A percentile compares a stretch with the other conserved stretches of the same genome.
Evolutionary conservation across 257 asterid genomes (phyloP).

Genomic region (Sherardia arvensis): DNA sequence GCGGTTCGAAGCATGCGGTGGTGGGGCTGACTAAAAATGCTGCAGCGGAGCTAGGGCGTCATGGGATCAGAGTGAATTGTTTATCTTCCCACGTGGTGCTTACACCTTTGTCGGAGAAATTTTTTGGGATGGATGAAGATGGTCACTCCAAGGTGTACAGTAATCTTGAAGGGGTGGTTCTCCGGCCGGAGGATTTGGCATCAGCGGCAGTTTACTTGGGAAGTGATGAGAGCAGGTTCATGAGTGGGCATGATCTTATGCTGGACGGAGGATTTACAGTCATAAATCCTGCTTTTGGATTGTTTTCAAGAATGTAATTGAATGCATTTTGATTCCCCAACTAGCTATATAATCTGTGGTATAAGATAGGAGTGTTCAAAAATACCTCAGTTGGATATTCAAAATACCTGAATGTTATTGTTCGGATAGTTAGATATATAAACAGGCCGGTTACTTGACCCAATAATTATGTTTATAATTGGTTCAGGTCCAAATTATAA

Average conservation of each 20-base stretch:
- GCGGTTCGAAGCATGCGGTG: slow-evolving; percentile 26
- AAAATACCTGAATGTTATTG: too few species aligned
- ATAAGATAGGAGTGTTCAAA: too few species aligned
- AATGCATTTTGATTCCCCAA: too few species aligned
- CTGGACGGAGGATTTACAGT: slow-evolving; percentile 39
- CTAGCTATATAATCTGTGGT: too few species aligned
- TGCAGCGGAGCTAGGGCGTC: slow-evolving; percentile 22
- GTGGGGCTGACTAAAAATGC: slow-evolving; percentile 20
- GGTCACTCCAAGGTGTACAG: not conserved
- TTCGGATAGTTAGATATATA: too few species aligned
- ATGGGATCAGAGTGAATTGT: slow-evolving; percentile 35
- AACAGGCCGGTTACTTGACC: too few species aligned
- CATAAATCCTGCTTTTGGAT: slow-evolving; percentile 18
- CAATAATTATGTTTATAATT: too few species aligned
- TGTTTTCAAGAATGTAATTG: not conserved
- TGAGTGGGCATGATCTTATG: slow-evolving; percentile 29
- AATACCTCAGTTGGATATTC: too few species aligned
- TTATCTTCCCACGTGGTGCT: slow-evolving; percentile 22
- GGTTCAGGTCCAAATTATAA: too few species aligned
- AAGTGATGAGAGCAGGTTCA: slow-evolving; percentile 29
- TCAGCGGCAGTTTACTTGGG: slow-evolving; percentile 24
- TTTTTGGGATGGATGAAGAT: slow-evolving; percentile 6
- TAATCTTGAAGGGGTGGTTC: slow-evolving; percentile 7
- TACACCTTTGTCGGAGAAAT: slow-evolving; percentile 6
- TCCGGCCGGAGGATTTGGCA: slow-evolving; percentile 25